A percentile compares a stretch with the other conserved stretches of the same genome.
Conservation (phyloP, 768 basidiomycete genomes). For the Lentinula detonsa region DNA sequence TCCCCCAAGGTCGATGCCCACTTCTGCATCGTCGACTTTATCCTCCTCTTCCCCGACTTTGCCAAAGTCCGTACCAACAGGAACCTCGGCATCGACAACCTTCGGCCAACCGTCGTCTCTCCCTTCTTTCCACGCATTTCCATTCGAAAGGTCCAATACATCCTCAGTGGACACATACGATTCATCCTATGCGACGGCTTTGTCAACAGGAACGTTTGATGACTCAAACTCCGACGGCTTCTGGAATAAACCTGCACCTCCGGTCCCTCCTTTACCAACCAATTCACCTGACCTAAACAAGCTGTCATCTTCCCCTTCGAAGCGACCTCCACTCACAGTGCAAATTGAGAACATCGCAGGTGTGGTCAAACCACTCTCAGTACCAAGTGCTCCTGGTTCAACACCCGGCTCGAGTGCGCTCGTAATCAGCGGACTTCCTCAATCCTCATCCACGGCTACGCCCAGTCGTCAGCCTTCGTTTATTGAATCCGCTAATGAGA, state of each 20-base stretch:
- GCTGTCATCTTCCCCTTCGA: constrained; percentile 10
- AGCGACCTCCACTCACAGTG: constrained; percentile 39
- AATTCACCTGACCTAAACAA: neutral
- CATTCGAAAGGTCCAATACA: neutral
- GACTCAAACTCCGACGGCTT: constrained; percentile 45
- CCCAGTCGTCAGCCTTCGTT: constrained; percentile 12
- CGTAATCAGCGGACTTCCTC: neutral
- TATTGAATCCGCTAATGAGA: constrained; percentile 4
- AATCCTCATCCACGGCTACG: constrained; percentile 1
- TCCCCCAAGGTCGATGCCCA: neutral
- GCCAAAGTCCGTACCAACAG: neutral
- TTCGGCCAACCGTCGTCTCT: neutral
- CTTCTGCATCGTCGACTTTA: neutral
- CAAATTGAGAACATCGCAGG: constrained; percentile 28
- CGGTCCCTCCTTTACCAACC: neutral
- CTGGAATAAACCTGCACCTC: constrained; percentile 32
- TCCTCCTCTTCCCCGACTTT: neutral
- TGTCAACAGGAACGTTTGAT: constrained; percentile 21
- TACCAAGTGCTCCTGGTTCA: constrained; percentile 7
- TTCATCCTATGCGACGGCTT: neutral
- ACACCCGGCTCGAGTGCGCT: neutral
- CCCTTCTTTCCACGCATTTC: neutral
- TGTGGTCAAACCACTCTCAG: constrained; percentile 8
- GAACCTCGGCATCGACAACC: neutral
- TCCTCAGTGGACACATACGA: neutral